Conservation (phyloP, 257 asterid species). For the Gentiana straminea region DNA sequence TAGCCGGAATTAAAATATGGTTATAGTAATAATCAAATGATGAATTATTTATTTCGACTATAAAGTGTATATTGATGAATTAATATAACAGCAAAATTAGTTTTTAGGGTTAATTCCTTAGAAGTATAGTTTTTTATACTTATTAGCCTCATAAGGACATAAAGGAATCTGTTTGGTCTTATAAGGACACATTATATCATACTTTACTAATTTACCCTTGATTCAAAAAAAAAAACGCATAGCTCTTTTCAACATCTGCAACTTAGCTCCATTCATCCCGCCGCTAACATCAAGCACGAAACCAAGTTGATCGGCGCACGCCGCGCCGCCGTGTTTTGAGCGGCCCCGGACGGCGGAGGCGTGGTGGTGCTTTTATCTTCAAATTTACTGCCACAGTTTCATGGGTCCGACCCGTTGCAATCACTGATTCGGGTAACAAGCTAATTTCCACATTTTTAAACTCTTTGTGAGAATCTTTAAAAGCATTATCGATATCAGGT, state of each 20-base stretch:
- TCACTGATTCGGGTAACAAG: conserved; percentile 44
- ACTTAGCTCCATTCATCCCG: conserved; percentile 76
- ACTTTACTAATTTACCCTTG: no score
- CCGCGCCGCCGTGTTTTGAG: conserved; percentile 15
- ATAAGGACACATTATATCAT: background rate
- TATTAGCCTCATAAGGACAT: no score
- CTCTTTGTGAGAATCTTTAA: conserved; percentile 1
- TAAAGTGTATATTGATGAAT: no score
- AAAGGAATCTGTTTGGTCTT: no score
- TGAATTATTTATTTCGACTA: no score
- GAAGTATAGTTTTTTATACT: no score
- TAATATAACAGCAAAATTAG: no score
- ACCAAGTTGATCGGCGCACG: conserved; percentile 92
- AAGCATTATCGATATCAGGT: conserved; percentile 26
- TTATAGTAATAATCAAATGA: no score
- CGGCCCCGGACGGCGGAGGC: conserved; percentile 19
- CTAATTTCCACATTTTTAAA: conserved; percentile 38
- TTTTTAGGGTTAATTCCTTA: background rate
- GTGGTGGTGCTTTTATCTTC: conserved; percentile 47
- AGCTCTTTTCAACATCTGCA: conserved; percentile 88
- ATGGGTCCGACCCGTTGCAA: no score
- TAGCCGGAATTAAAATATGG: no score
- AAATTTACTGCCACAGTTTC: conserved; percentile 63
- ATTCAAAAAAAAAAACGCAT: conserved; percentile 73
- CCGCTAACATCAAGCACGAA: conserved; percentile 76